Evolutionary conservation across 495 filamentous ascomycete genomes (phyloP).

Genomic region (Trichoderma reesei): DNA sequence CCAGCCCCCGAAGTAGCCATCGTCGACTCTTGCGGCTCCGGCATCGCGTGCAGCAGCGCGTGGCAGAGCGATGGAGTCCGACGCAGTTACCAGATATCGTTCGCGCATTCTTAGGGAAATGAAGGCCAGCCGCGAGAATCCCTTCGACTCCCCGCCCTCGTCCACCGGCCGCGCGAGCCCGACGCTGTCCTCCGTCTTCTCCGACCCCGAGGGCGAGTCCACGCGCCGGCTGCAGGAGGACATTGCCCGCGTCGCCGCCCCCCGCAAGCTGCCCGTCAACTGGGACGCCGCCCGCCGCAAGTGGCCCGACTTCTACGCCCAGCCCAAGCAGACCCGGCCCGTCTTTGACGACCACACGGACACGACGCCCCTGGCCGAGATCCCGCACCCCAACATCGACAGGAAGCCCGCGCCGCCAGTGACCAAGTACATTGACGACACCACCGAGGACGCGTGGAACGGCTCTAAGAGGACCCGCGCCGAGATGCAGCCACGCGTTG

Average conservation of each 20-base stretch:
- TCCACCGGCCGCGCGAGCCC: slow-evolving; percentile 43
- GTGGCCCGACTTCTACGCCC: slow-evolving; percentile 12
- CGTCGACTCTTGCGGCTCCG: slow-evolving; percentile 8
- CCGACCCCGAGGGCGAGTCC: slow-evolving; percentile 36
- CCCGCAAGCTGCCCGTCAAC: slow-evolving; percentile 7
- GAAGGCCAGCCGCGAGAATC: slow-evolving; percentile 30
- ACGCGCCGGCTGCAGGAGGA: slow-evolving; percentile 28
- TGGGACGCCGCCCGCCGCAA: slow-evolving; percentile 11
- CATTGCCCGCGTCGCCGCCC: slow-evolving; percentile 13
- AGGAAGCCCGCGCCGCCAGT: slow-evolving; percentile 24
- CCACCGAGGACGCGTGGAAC: slow-evolving; percentile 19
- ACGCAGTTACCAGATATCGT: slow-evolving; percentile 17
- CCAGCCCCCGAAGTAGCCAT: not conserved
- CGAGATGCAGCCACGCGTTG: slow-evolving; percentile 36
- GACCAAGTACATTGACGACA: slow-evolving; percentile 19
- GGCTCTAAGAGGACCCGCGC: slow-evolving; percentile 21
- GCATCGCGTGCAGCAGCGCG: not conserved
- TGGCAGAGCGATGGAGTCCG: slow-evolving; percentile 8
- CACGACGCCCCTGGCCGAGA: slow-evolving; percentile 5
- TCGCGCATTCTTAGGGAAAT: slow-evolving; percentile 31
- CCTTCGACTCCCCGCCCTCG: slow-evolving; percentile 41
- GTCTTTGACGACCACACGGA: slow-evolving; percentile 12
- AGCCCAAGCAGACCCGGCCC: slow-evolving; percentile 8
- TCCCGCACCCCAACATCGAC: slow-evolving; percentile 22
- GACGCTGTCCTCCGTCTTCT: slow-evolving; percentile 35